These are phyloP conservation scores for Vigna mungo DNA, from an alignment of 306 rosid species.

Conservation along the genomic window DNA sequence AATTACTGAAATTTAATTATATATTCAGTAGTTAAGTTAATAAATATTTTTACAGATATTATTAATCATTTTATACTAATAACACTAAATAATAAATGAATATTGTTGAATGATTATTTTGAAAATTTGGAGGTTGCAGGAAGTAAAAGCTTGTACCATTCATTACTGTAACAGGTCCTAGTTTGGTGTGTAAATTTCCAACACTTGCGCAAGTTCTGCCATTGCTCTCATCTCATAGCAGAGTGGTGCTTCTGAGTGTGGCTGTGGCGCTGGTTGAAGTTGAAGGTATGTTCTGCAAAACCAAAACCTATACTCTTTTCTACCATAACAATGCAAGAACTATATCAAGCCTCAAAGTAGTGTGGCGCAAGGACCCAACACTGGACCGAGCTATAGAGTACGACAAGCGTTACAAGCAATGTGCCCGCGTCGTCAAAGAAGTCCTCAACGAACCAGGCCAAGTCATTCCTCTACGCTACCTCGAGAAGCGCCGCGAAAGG, in stretches of 20 bases:
- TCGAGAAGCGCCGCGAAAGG: constrained; percentile 77
- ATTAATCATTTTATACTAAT: too few species aligned
- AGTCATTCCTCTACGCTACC: constrained; percentile 47
- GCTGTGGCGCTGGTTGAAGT: neutral
- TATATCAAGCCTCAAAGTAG: constrained; percentile 79
- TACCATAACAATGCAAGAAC: constrained; percentile 34
- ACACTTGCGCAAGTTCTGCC: neutral
- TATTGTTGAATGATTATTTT: too few species aligned
- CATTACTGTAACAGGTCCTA: neutral
- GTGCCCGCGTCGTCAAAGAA: constrained; percentile 45
- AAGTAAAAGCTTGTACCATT: neutral
- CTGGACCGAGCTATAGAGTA: constrained; percentile 78
- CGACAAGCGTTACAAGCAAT: constrained; percentile 63
- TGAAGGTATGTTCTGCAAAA: constrained; percentile 52
- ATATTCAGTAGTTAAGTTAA: too few species aligned
- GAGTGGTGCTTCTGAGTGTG: neutral
- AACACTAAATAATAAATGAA: too few species aligned
- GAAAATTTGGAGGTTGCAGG: too few species aligned
- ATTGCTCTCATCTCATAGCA: too few species aligned
- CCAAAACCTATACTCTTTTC: constrained; percentile 26
- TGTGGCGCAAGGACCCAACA: constrained; percentile 78
- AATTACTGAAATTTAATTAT: too few species aligned
- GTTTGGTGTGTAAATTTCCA: neutral
- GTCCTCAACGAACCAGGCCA: constrained; percentile 54
- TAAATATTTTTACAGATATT: too few species aligned